Evolutionary conservation across 2,329 filamentous ascomycete genomes (phyloP).

Genomic region (Xylaria sp.): DNA sequence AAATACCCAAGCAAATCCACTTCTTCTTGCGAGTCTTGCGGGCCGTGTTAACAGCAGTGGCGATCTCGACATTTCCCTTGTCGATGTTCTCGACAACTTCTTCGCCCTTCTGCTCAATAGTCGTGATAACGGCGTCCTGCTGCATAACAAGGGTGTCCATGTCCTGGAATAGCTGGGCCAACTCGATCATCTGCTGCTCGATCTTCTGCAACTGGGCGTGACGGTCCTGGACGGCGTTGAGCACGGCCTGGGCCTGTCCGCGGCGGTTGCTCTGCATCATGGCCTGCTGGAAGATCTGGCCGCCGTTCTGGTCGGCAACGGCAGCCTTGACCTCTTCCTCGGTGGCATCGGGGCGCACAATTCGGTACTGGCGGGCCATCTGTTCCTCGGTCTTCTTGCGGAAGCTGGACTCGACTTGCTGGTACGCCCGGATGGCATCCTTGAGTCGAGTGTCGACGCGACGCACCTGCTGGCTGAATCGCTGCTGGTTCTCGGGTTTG

Average conservation of each 20-base stretch:
- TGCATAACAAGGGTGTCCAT: constrained; percentile 80
- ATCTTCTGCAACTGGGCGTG: constrained; percentile 89
- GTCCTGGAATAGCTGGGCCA: constrained; percentile 83
- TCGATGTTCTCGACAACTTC: constrained; percentile 79
- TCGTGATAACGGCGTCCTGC: constrained; percentile 72
- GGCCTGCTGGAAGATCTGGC: constrained; percentile 83
- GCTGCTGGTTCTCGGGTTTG: constrained; percentile 66
- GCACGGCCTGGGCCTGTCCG: constrained; percentile 73
- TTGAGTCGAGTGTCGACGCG: constrained; percentile 76
- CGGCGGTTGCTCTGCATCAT: constrained; percentile 75
- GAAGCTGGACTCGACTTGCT: constrained; percentile 73
- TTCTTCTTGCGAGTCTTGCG: constrained; percentile 83
- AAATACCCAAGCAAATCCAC: constrained; percentile 87
- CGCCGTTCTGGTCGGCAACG: constrained; percentile 64
- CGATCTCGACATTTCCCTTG: constrained; percentile 79
- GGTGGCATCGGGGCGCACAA: constrained; percentile 75
- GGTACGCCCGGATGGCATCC: constrained; percentile 74
- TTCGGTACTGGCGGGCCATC: constrained; percentile 83
- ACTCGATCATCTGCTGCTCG: constrained; percentile 80
- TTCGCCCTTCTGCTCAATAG: constrained; percentile 83
- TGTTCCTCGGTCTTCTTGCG: constrained; percentile 75
- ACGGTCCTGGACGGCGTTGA: constrained; percentile 74
- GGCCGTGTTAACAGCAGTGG: constrained; percentile 74
- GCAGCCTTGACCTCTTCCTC: constrained; percentile 74
- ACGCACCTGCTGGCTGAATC: constrained; percentile 75